A percentile compares a stretch with the other conserved stretches of the same genome.
phyloP scores from a whole-genome alignment of 805 yeast species.

The Wickerhamiella lipophila region DNA sequence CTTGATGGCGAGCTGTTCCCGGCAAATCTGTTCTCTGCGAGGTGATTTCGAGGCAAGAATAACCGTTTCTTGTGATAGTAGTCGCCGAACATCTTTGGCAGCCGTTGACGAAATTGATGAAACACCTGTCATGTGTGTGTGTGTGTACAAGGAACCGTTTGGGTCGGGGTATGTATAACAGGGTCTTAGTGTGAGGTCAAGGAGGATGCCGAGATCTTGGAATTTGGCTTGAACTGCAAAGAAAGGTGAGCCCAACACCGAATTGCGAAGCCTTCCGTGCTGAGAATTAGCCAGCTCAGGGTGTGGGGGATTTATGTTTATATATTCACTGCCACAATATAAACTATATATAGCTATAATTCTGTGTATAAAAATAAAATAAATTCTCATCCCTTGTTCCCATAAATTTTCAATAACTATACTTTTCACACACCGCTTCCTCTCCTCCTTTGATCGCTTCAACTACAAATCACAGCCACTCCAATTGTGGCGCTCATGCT shows the following conservation, averaged over 20 bases:
- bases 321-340: no score
- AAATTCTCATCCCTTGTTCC: no score
- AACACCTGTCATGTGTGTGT: background rate
- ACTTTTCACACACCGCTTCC: no score
- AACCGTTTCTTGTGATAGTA: slow-evolving; percentile 24
- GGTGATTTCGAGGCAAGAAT: slow-evolving; percentile 79
- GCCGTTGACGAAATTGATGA: background rate
- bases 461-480: background rate
- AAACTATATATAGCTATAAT: no score
- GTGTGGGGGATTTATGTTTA: no score
- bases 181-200: background rate
- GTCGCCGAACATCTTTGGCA: background rate
- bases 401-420: no score
- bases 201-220: no score
- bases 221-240: no score
- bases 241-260: no score
- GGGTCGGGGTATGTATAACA: background rate
- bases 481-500: background rate
- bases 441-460: background rate
- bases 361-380: no score
- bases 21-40: slow-evolving; percentile 59
- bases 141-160: background rate
- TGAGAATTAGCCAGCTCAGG: no score
- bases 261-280: no score
- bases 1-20: slow-evolving; percentile 32